Evolutionary conservation across 768 basidiomycete genomes (phyloP), one percentile per base, ranked within the genome.

Genomic region (Trametes punicea): DNA sequence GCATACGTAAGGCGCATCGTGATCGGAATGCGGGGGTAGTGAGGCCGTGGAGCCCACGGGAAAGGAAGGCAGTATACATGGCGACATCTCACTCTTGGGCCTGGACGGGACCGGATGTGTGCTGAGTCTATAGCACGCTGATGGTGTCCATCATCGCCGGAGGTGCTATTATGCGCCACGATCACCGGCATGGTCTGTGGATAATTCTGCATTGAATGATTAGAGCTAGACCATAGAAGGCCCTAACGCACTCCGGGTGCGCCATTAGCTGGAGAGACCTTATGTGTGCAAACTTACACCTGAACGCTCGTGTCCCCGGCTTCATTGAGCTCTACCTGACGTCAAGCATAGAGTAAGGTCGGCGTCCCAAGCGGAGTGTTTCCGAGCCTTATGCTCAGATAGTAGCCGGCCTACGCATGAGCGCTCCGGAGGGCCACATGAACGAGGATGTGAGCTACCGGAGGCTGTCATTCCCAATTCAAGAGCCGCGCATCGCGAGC

Each of bases 21-120:
- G 57, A 59, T 54, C 57, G 57, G 57, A 54, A 21, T 20, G 31
- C 57, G 57, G 57, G n/a, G 47, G 41, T 59, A 44, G 42, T 40
- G 57, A 45, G 52, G 57, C 47, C 23, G 39, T 42, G 39, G 34
- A 27, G 46, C 18, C 5, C 11, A 16, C 52, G 8, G 45, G 46
- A 41, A 54, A 45, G 51, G 52, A 15, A 45, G 42, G 52, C 34
- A 46, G 29, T 51, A 59, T 54, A n/a, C 52, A 44, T 59, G 8
- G 47, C 47, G 47, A 53, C 42, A 30, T 49, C 40, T 3, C 46
- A 20, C 27, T 15, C n/a, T 23, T 25, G 45, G 38, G 44, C 36
- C 36, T 31, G 46, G 36, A 18, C 21, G 21, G 33, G 44, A 46
- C 56, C 34, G 15, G 8, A 50, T 33, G 40, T 39, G 26, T 42